Evolutionary conservation across 75 land plant genomes (phyloP).

Genomic region (Pseudotsuga menziesii): DNA sequence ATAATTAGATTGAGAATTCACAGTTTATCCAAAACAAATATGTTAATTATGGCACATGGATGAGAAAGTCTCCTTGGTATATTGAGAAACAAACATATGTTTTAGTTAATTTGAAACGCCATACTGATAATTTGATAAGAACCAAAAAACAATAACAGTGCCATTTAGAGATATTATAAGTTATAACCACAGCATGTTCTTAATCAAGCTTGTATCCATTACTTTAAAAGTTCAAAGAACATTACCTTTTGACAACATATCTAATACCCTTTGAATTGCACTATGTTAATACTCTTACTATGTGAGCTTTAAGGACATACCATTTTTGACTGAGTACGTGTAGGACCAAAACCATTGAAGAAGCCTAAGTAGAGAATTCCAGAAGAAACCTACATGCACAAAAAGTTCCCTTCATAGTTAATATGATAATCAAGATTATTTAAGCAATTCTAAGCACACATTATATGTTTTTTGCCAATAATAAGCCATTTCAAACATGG

Average conservation of each 20-base stretch:
- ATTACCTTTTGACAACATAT: not conserved
- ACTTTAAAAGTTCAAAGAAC: not conserved
- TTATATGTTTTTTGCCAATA: not conserved
- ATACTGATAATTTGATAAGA: too few species aligned
- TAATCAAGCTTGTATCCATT: not conserved
- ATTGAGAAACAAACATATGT: too few species aligned
- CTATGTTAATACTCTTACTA: not conserved
- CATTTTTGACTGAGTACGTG: constrained; percentile 73
- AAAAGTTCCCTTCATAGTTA: not conserved
- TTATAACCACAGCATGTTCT: not conserved
- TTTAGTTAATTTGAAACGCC: too few species aligned
- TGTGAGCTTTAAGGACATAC: constrained; percentile 17
- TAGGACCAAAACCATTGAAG: constrained; percentile 66
- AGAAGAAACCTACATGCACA: constrained; percentile 47
- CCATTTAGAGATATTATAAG: too few species aligned
- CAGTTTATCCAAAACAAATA: too few species aligned
- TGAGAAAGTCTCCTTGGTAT: too few species aligned
- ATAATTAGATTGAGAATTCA: too few species aligned
- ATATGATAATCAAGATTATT: not conserved
- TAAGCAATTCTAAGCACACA: not conserved
- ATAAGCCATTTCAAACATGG: not conserved
- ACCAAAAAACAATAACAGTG: too few species aligned
- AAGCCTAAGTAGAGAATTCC: constrained; percentile 55
- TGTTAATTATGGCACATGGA: too few species aligned
- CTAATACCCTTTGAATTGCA: not conserved